Conservation (phyloP, 2,329 filamentous ascomycete species). For the Neonectria coccinea region DNA sequence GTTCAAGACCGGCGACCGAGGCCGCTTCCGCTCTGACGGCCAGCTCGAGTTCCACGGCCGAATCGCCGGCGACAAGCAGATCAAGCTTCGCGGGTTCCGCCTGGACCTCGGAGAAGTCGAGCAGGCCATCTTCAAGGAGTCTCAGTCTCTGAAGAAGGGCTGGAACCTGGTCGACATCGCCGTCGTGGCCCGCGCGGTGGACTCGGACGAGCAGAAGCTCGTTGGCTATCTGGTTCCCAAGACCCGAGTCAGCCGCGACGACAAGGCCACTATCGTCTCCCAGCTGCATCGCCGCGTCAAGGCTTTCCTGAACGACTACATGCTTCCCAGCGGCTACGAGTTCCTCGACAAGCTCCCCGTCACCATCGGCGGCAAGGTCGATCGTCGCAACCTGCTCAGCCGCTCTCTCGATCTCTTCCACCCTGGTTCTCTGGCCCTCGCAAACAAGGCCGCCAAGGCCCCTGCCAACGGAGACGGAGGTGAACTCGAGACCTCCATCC, state of each 20-base stretch:
- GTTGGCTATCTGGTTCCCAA: slow-evolving; percentile 41
- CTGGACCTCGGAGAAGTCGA: slow-evolving; percentile 56
- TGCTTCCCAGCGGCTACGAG: slow-evolving; percentile 44
- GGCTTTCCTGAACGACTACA: slow-evolving; percentile 43
- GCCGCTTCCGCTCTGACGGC: slow-evolving; percentile 51
- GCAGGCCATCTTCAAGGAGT: slow-evolving; percentile 37
- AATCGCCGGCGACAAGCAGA: slow-evolving; percentile 53
- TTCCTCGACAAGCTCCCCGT: slow-evolving; percentile 36
- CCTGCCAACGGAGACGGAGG: slow-evolving; percentile 14
- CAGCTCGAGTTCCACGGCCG: slow-evolving; percentile 55
- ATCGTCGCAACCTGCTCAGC: slow-evolving; percentile 36
- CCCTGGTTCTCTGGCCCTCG: slow-evolving; percentile 13
- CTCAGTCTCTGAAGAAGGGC: slow-evolving; percentile 25
- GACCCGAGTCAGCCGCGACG: slow-evolving; percentile 24
- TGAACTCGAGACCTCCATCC: slow-evolving; percentile 36
- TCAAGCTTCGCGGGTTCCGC: slow-evolving; percentile 49
- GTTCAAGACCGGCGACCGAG: slow-evolving; percentile 58
- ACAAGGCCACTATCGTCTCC: slow-evolving; percentile 29
- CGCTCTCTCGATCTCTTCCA: slow-evolving; percentile 35
- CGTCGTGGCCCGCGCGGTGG: slow-evolving; percentile 36
- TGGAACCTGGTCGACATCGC: slow-evolving; percentile 34
- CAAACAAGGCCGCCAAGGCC: slow-evolving; percentile 16
- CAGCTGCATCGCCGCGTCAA: slow-evolving; percentile 37
- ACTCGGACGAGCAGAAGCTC: slow-evolving; percentile 39
- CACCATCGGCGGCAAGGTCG: slow-evolving; percentile 42